Evolutionary conservation across 2,329 filamentous ascomycete genomes (phyloP), one percentile per base, ranked within the genome.

Genomic region (Aspergillus pseudoterreus): DNA sequence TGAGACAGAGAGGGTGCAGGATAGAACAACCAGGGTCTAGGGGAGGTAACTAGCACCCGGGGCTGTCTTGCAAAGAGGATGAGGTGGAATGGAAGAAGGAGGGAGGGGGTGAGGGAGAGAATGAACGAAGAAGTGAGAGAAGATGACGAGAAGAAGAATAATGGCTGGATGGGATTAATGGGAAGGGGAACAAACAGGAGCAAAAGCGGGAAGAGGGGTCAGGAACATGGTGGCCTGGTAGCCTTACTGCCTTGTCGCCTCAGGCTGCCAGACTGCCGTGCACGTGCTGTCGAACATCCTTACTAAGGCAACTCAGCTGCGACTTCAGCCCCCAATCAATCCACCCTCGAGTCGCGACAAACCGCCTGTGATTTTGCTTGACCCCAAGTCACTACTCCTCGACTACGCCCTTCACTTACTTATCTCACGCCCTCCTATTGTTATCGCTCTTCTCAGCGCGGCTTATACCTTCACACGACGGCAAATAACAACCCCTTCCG

Each of bases 141-240:
- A 47, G 48, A 38, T 32, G 45, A 41, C 22, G 50, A 36, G 47
- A 43, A 32, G 50, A 39, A 36, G 45, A 43, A 32, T 51, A 39
- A 49, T 39, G 42, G 44, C 50, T 50, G 52, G 54, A 49, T 43
- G 43, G 49, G 45, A 36, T 30, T 43, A 14, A 43, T 47, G 49
- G 56, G 59, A 56, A 54, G 54, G 55, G 51, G 55, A 58, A 57
- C 45, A 45, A 51, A 46, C 42, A 49, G 52, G 53, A 56, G 52
- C 49, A 58, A 58, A 54, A 55, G 52, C 55, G 45, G 60, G 39
- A 43, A 42, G 50, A 46, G 50, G 46, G 55, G 32, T 51, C 54
- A 54, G 53, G 57, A 53, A 56, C 54, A 33, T 50, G 21, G 45
- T 42, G 47, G 52, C 42, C 42, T 46, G 19, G 19, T 17, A 45